Percentiles rank a stretch among this genome's conserved stretches.
Evolutionary conservation across 2,329 filamentous ascomycete genomes (phyloP).

Genomic region (Penicillium sp.): DNA sequence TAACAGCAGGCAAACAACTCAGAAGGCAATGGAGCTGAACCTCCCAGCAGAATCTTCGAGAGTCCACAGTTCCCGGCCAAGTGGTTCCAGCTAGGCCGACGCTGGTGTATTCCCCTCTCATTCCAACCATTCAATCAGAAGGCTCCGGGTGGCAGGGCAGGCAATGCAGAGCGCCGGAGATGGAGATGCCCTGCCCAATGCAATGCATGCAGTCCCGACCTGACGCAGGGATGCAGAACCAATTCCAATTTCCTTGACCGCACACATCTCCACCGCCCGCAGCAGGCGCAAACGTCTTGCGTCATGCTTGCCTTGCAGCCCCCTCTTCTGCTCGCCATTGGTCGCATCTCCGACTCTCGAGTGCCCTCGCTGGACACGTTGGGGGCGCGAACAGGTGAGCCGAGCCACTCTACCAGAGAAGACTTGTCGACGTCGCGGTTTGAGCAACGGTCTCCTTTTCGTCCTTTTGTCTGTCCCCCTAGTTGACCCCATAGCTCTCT

Average conservation of each 20-base stretch:
- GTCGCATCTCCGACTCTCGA: not conserved
- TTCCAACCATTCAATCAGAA: conserved; percentile 1
- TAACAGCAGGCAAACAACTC: too few relatives aligned
- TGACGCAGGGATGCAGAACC: conserved; percentile 9
- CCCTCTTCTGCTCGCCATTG: not conserved
- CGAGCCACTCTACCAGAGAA: not conserved
- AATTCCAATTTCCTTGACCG: not conserved
- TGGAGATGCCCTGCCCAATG: conserved; percentile 11
- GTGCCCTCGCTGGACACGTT: not conserved
- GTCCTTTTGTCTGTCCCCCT: not conserved
- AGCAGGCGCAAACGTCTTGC: conserved; percentile 12
- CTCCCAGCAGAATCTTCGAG: not conserved
- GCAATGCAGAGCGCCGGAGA: conserved; percentile 2
- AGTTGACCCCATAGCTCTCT: not conserved
- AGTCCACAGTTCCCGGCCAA: not conserved
- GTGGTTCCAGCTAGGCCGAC: not conserved
- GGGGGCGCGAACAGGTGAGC: not conserved
- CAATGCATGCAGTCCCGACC: conserved; percentile 16
- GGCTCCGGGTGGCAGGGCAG: not conserved
- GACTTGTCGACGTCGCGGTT: not conserved
- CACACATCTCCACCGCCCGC: conserved; percentile 6
- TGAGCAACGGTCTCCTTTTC: not conserved
- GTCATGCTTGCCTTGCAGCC: not conserved
- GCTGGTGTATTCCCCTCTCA: not conserved
- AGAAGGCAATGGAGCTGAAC: not conserved